Percentiles rank a stretch among this genome's conserved stretches.
phyloP scores from a whole-genome alignment of 495 filamentous ascomycete species.

The Xeromyces bisporus region DNA sequence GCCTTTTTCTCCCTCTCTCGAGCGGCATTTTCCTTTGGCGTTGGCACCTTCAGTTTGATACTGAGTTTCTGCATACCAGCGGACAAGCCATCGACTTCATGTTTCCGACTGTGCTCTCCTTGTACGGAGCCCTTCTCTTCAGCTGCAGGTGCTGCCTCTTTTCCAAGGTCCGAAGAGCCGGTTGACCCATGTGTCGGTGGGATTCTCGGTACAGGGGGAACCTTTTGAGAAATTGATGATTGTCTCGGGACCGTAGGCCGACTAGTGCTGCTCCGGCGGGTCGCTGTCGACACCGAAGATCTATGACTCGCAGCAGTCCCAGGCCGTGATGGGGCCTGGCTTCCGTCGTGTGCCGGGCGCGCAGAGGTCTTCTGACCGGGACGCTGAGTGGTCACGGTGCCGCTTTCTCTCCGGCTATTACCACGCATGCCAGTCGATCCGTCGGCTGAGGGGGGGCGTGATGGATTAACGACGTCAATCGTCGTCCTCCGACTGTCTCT shows the following conservation, averaged over 20 bases:
- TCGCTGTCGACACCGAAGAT: slow-evolving; percentile 4
- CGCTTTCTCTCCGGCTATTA: slow-evolving; percentile 23
- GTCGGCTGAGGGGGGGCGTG: slow-evolving; percentile 26
- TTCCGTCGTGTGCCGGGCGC: not conserved
- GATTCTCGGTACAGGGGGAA: slow-evolving; percentile 29
- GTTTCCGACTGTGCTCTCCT: slow-evolving; percentile 3
- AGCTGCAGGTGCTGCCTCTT: not conserved
- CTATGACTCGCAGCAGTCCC: slow-evolving; percentile 9
- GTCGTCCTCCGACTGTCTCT: slow-evolving; percentile 46
- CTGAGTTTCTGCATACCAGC: slow-evolving; percentile 47
- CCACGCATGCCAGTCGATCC: slow-evolving; percentile 20
- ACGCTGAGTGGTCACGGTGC: slow-evolving; percentile 7
- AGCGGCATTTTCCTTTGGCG: slow-evolving; percentile 52
- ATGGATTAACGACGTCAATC: slow-evolving; percentile 36
- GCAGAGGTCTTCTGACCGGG: slow-evolving; percentile 5
- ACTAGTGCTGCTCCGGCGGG: slow-evolving; percentile 26
- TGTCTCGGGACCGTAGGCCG: slow-evolving; percentile 32
- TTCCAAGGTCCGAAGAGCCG: not conserved
- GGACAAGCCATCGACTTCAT: slow-evolving; percentile 45
- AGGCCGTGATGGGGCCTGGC: slow-evolving; percentile 3
- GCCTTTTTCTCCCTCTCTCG: slow-evolving; percentile 33
- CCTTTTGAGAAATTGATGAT: slow-evolving; percentile 22
- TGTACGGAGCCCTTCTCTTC: not conserved
- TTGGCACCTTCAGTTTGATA: slow-evolving; percentile 58
- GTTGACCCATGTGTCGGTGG: slow-evolving; percentile 10